Percentiles rank a stretch among this genome's conserved stretches.
These are phyloP conservation scores for Dichotomocladium elegans DNA, from an alignment of 371 early-diverging fungal species.

Conservation along the genomic window DNA sequence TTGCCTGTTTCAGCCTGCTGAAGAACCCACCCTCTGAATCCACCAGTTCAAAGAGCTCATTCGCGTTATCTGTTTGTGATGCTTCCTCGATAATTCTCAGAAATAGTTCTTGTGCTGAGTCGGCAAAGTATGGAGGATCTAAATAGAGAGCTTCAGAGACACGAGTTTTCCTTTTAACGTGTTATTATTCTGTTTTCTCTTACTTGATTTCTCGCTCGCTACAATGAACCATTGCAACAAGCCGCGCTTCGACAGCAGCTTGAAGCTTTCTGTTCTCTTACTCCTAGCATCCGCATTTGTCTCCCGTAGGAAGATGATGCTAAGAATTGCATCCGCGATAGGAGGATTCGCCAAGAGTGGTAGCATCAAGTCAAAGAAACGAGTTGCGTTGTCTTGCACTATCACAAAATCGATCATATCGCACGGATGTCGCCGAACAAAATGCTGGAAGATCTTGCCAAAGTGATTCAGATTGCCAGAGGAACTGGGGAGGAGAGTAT, in stretches of 20 bases:
- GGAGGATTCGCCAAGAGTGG: constrained; percentile 18
- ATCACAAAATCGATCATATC: constrained; percentile 34
- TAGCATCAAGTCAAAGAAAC: constrained; percentile 31
- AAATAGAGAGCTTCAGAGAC: neutral
- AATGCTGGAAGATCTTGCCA: constrained; percentile 34
- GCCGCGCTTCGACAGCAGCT: constrained; percentile 17
- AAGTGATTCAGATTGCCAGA: constrained; percentile 43
- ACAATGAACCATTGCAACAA: constrained; percentile 32
- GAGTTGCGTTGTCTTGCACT: constrained; percentile 17
- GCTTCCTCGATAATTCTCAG: constrained; percentile 40
- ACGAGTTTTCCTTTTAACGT: neutral
- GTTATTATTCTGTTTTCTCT: neutral
- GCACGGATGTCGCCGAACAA: constrained; percentile 34
- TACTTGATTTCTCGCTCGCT: constrained; percentile 24
- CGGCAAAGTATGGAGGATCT: constrained; percentile 21
- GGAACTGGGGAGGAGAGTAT: constrained; percentile 30
- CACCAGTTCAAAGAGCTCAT: neutral
- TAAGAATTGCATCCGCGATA: constrained; percentile 26
- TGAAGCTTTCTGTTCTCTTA: constrained; percentile 20
- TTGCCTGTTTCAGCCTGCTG: no score
- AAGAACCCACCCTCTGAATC: no score
- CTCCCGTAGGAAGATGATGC: constrained; percentile 30
- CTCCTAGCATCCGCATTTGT: constrained; percentile 27
- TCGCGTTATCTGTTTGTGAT: constrained; percentile 30
- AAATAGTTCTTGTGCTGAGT: constrained; percentile 28